A percentile compares a stretch with the other conserved stretches of the same genome.
Conservation (phyloP, 2,329 filamentous ascomycete species). For the Penicillium hesseltinei region DNA sequence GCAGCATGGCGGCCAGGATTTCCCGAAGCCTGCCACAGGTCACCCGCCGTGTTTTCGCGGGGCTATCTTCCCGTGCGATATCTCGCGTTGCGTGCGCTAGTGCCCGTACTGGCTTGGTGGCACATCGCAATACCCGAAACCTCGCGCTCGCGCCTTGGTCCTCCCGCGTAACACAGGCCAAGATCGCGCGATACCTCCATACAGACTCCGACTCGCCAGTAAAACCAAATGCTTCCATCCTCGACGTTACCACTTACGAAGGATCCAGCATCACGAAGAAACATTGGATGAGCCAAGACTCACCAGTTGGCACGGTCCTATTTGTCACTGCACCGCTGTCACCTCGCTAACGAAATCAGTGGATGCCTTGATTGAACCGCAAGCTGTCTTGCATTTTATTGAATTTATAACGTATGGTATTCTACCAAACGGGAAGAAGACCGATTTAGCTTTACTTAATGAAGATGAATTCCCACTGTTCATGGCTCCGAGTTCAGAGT, state of each 20-base stretch:
- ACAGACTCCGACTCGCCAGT: slow-evolving; percentile 1
- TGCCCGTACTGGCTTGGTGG: not conserved
- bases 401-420: too few relatives aligned
- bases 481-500: too few relatives aligned
- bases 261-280: slow-evolving; percentile 5
- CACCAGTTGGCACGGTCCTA: slow-evolving; percentile 1
- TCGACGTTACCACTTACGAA: slow-evolving; percentile 1
- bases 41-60: not conserved
- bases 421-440: too few relatives aligned
- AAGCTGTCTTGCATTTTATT: too few relatives aligned
- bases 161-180: slow-evolving; percentile 1
- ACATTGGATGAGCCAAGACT: slow-evolving; percentile 7
- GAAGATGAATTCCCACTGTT: too few relatives aligned
- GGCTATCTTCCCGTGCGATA: not conserved
- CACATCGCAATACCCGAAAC: not conserved
- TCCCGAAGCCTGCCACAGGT: slow-evolving; percentile 4
- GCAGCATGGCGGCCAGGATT: slow-evolving; percentile 3
- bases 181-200: slow-evolving; percentile 1
- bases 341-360: too few relatives aligned
- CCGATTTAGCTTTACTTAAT: too few relatives aligned
- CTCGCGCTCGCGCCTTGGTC: slow-evolving; percentile 2
- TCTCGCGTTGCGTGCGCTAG: not conserved
- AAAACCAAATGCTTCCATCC: not conserved
- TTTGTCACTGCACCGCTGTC: not conserved
- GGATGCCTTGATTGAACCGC: too few relatives aligned